A percentile compares a stretch with the other conserved stretches of the same genome.
These are phyloP conservation scores for Prunus mira DNA, from an alignment of 306 rosid genomes.

Conservation along the genomic window DNA sequence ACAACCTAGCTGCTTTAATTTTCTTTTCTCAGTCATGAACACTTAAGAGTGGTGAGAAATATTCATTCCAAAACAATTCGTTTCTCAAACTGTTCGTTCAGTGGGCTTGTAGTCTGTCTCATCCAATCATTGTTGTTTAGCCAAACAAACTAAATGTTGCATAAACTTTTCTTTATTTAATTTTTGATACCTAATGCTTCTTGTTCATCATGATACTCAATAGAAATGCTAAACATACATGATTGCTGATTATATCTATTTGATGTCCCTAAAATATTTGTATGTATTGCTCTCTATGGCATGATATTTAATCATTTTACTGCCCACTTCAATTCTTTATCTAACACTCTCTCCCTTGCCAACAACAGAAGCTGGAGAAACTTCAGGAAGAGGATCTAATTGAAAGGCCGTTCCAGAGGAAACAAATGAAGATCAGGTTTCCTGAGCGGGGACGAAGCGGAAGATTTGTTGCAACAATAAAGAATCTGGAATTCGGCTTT, in stretches of 20 bases:
- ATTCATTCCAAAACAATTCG: background rate
- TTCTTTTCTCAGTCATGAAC: background rate
- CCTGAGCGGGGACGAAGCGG: constrained; percentile 96
- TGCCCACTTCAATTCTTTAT: constrained; percentile 16
- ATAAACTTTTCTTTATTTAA: background rate
- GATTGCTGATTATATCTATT: background rate
- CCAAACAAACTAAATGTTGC: background rate
- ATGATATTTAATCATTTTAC: background rate
- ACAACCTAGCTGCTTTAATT: background rate
- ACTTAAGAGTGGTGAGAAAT: background rate
- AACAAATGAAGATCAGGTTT: constrained; percentile 95
- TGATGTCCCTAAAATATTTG: background rate
- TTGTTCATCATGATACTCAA: background rate
- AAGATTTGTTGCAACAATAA: constrained; percentile 64
- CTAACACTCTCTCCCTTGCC: constrained; percentile 24
- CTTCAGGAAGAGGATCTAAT: constrained; percentile 83
- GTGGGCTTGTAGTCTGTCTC: background rate
- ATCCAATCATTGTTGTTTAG: background rate
- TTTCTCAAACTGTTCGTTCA: background rate
- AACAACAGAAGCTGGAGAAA: constrained; percentile 87
- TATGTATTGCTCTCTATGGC: constrained; percentile 8
- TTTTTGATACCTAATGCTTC: background rate
- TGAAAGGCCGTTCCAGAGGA: constrained; percentile 90
- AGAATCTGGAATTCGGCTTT: constrained; percentile 74
- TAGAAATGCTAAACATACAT: background rate